Evolutionary conservation across 1,284 basidiomycete species (phyloP).

Genomic region (Cystobasidiaceae sp.): DNA sequence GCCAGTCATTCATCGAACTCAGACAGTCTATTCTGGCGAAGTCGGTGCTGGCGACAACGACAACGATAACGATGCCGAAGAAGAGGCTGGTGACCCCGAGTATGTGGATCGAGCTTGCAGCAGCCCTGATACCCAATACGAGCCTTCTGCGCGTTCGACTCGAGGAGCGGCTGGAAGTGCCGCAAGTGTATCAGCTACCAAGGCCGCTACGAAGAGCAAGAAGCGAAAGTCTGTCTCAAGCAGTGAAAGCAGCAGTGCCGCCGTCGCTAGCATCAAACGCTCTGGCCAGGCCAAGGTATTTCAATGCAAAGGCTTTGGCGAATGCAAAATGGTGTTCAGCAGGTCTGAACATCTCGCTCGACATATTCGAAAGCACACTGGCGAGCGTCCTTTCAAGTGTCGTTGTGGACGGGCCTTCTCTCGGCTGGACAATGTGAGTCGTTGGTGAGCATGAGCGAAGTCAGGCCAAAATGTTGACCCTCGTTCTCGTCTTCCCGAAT

Average conservation of each 20-base stretch:
- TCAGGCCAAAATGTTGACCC: not conserved
- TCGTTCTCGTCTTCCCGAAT: not conserved
- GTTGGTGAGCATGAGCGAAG: not conserved
- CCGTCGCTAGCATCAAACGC: not conserved
- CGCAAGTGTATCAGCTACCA: not conserved
- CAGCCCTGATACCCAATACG: not conserved
- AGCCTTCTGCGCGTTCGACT: not conserved
- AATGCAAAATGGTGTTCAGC: conserved; percentile 93
- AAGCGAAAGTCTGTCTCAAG: conserved; percentile 20
- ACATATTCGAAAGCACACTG: conserved; percentile 97
- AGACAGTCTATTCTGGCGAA: too few species aligned
- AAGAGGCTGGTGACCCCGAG: not conserved
- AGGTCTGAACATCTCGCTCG: conserved; percentile 90
- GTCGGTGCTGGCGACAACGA: not conserved
- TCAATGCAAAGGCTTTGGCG: conserved; percentile 88
- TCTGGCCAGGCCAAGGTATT: conserved; percentile 67
- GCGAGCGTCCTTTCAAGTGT: conserved; percentile 87
- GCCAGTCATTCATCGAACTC: too few species aligned
- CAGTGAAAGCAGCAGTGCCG: not conserved
- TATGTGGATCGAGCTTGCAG: not conserved
- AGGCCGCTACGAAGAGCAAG: not conserved
- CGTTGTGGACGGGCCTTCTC: conserved; percentile 95
- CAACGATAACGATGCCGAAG: not conserved
- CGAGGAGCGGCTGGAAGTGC: not conserved
- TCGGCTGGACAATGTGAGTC: conserved; percentile 72